Evolutionary conservation across 2,329 filamentous ascomycete species (phyloP).

Genomic region (Cladosporium sphaerospermum): DNA sequence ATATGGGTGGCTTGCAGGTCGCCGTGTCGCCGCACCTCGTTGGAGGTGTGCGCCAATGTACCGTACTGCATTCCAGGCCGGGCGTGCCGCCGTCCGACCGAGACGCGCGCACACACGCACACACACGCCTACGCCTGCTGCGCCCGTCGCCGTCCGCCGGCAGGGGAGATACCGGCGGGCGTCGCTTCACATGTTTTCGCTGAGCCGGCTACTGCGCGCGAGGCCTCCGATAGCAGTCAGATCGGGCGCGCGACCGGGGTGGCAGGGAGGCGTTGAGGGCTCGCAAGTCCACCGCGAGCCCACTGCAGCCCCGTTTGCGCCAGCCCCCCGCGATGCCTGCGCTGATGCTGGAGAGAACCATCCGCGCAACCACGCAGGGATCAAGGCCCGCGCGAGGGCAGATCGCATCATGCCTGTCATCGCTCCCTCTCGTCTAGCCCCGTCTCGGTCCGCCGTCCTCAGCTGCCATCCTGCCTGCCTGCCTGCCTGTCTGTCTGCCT

Average conservation of each 20-base stretch:
- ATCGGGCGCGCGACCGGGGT: too few relatives aligned
- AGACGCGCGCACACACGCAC: too few relatives aligned
- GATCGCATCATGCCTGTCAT: conserved; percentile 11
- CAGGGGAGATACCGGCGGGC: too few relatives aligned
- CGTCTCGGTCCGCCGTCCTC: conserved; percentile 2
- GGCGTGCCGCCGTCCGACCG: too few relatives aligned
- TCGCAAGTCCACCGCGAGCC: background rate
- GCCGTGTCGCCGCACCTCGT: background rate
- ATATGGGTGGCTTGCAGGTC: conserved; percentile 5
- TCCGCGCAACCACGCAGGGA: background rate
- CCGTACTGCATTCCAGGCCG: too few relatives aligned
- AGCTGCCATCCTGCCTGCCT: background rate
- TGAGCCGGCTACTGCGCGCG: too few relatives aligned
- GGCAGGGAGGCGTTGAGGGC: too few relatives aligned
- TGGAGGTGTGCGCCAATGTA: background rate
- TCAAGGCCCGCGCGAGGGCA: background rate
- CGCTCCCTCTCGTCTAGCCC: background rate
- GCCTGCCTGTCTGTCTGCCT: background rate
- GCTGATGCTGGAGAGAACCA: background rate
- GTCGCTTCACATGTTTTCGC: too few relatives aligned
- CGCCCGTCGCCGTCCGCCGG: too few relatives aligned
- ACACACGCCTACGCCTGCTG: too few relatives aligned
- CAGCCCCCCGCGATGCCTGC: conserved; percentile 7
- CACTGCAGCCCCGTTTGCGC: background rate
- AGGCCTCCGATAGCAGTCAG: too few relatives aligned